These are phyloP conservation scores for Clausena lansium DNA, from an alignment of 345 rosid species.

Conservation along the genomic window DNA sequence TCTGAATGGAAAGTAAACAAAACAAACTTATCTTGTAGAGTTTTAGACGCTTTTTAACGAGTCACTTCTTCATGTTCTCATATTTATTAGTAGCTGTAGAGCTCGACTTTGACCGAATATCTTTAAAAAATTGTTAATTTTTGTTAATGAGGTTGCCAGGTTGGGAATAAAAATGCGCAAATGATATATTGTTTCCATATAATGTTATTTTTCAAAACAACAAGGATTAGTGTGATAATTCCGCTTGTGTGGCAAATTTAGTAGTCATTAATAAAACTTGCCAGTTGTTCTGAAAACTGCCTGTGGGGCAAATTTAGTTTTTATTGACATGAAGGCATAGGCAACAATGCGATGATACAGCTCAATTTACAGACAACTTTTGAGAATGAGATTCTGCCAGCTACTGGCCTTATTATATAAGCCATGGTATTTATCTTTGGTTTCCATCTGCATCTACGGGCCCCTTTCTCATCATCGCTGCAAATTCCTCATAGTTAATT, in stretches of 20 bases:
- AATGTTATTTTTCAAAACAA: background rate
- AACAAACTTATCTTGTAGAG: too few relatives aligned
- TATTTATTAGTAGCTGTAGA: too few relatives aligned
- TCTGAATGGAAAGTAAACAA: background rate
- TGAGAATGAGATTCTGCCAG: background rate
- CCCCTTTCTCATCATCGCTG: conserved; percentile 73
- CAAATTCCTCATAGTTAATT: conserved; percentile 72
- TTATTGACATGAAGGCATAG: background rate
- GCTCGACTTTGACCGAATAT: too few relatives aligned
- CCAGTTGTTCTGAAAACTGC: background rate
- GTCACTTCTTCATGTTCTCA: background rate
- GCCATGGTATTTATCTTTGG: background rate
- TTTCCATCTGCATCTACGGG: conserved; percentile 31
- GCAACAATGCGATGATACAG: background rate
- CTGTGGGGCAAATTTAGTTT: background rate
- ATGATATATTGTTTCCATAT: too few relatives aligned
- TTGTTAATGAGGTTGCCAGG: background rate
- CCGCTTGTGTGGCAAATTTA: too few relatives aligned
- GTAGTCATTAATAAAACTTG: background rate
- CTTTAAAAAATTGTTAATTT: too few relatives aligned
- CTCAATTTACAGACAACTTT: background rate
- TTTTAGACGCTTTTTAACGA: background rate
- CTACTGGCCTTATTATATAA: background rate
- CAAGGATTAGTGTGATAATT: background rate
- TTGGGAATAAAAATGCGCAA: background rate